Evolutionary conservation across 1,139 yeast genomes (phyloP).

Genomic region (Lodderomyces metapsilosis): DNA sequence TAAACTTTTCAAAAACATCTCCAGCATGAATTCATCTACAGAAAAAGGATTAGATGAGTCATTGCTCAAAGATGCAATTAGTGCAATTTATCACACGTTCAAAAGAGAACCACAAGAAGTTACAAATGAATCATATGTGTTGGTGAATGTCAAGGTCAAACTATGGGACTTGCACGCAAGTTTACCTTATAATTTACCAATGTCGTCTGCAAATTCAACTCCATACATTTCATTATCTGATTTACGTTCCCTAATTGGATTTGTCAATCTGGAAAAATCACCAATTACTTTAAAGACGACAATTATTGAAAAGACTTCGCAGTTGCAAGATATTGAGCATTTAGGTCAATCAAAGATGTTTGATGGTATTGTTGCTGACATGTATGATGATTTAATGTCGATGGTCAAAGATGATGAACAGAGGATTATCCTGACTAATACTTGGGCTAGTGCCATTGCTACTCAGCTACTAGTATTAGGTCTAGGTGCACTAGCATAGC

Average conservation of each 20-base stretch:
- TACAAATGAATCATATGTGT: slow-evolving; percentile 39
- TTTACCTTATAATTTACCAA: slow-evolving; percentile 54
- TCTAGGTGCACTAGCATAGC: slow-evolving; percentile 57
- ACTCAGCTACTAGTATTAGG: slow-evolving; percentile 59
- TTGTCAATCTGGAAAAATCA: slow-evolving; percentile 45
- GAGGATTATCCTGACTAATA: slow-evolving; percentile 43
- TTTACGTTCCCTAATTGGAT: slow-evolving; percentile 58
- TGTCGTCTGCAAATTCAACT: slow-evolving; percentile 43
- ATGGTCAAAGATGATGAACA: slow-evolving; percentile 53
- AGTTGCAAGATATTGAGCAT: slow-evolving; percentile 47
- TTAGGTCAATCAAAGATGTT: slow-evolving; percentile 51
- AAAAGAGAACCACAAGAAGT: slow-evolving; percentile 14
- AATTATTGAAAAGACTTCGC: slow-evolving; percentile 57
- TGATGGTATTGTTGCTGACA: slow-evolving; percentile 56
- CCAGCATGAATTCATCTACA: slow-evolving; percentile 10
- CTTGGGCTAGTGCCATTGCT: slow-evolving; percentile 63
- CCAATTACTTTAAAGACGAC: slow-evolving; percentile 52
- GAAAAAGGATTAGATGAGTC: slow-evolving; percentile 22
- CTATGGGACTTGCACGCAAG: slow-evolving; percentile 61
- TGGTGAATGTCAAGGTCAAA: slow-evolving; percentile 62
- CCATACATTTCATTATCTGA: slow-evolving; percentile 61
- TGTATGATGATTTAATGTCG: slow-evolving; percentile 55
- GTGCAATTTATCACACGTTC: slow-evolving; percentile 46
- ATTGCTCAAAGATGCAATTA: slow-evolving; percentile 41
- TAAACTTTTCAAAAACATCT: slow-evolving; percentile 28